phyloP scores from a whole-genome alignment of 208 protist species.

The Plasmodiophora brassicae region DNA sequence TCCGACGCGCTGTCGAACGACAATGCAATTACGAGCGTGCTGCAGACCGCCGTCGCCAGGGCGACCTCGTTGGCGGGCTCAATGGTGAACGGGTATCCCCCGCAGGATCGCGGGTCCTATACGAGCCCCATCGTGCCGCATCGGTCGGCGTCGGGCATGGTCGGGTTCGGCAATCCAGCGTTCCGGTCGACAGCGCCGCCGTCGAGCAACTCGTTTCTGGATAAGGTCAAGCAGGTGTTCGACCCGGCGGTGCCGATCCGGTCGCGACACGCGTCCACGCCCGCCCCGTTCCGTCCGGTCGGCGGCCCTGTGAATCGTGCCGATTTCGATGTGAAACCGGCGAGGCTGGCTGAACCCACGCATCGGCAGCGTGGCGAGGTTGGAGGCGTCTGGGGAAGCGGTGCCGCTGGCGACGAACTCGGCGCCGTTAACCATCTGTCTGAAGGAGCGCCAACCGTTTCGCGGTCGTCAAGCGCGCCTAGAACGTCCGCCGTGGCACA shows the following conservation, averaged over 20 bases:
- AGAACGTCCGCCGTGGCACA: background rate
- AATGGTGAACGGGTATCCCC: too few relatives aligned
- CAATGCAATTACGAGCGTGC: background rate
- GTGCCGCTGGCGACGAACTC: background rate
- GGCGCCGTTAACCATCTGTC: too few relatives aligned
- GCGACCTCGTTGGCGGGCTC: too few relatives aligned
- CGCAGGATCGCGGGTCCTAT: too few relatives aligned
- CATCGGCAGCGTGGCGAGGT: background rate
- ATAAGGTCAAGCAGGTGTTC: constrained; percentile 31
- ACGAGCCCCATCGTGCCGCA: background rate
- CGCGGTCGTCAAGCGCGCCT: background rate
- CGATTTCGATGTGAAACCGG: constrained; percentile 26
- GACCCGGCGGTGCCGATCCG: background rate
- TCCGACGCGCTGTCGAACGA: background rate
- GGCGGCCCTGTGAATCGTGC: background rate
- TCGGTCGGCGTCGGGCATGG: background rate
- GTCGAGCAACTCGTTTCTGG: background rate
- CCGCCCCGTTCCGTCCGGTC: background rate
- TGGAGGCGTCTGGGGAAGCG: background rate
- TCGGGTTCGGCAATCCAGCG: background rate
- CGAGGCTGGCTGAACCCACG: background rate
- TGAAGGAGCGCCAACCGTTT: background rate
- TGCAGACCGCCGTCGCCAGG: background rate
- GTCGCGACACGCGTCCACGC: background rate
- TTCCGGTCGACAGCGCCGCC: background rate